phyloP scores from a whole-genome alignment of 2,329 filamentous ascomycete species.

The Chaetomium globosum region DNA sequence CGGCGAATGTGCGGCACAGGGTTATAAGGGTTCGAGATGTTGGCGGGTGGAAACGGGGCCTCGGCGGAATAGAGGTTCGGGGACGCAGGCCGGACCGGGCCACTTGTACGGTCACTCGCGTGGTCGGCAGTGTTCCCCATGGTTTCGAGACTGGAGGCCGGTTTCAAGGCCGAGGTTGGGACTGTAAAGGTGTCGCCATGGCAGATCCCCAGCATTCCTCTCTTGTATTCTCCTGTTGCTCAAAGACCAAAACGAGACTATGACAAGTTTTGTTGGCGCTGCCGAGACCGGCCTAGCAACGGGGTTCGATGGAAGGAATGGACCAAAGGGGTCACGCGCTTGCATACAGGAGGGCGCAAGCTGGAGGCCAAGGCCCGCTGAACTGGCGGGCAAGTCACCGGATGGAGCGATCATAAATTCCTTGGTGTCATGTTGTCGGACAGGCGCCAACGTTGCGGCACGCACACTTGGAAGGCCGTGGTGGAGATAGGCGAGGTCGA shows the following conservation, averaged over 20 bases:
- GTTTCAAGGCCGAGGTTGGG: slow-evolving; percentile 35
- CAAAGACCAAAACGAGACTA: slow-evolving; percentile 10
- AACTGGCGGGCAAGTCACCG: slow-evolving; percentile 30
- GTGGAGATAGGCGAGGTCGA: slow-evolving; percentile 13
- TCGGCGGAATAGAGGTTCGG: slow-evolving; percentile 18
- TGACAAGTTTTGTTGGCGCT: slow-evolving; percentile 16
- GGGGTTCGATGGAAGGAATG: slow-evolving; percentile 25
- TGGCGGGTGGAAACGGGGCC: slow-evolving; percentile 23
- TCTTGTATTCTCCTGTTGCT: slow-evolving; percentile 8
- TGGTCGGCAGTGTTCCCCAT: slow-evolving; percentile 23
- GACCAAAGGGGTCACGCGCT: slow-evolving; percentile 29
- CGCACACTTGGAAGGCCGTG: slow-evolving; percentile 13
- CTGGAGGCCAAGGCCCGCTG: slow-evolving; percentile 26
- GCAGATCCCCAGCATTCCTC: slow-evolving; percentile 22
- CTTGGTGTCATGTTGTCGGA: slow-evolving; percentile 27
- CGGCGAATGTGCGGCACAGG: slow-evolving; percentile 31
- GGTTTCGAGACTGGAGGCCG: slow-evolving; percentile 27
- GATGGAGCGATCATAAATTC: slow-evolving; percentile 29
- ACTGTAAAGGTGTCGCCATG: slow-evolving; percentile 20
- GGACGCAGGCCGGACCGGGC: slow-evolving; percentile 11
- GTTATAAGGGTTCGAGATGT: slow-evolving; percentile 30
- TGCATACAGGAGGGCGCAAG: slow-evolving; percentile 21
- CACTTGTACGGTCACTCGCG: slow-evolving; percentile 26
- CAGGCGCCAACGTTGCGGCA: slow-evolving; percentile 24
- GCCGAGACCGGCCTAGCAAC: slow-evolving; percentile 20